A percentile compares a stretch with the other conserved stretches of the same genome.
Evolutionary conservation across 306 rosid species (phyloP).

Genomic region (Cucumis melo): DNA sequence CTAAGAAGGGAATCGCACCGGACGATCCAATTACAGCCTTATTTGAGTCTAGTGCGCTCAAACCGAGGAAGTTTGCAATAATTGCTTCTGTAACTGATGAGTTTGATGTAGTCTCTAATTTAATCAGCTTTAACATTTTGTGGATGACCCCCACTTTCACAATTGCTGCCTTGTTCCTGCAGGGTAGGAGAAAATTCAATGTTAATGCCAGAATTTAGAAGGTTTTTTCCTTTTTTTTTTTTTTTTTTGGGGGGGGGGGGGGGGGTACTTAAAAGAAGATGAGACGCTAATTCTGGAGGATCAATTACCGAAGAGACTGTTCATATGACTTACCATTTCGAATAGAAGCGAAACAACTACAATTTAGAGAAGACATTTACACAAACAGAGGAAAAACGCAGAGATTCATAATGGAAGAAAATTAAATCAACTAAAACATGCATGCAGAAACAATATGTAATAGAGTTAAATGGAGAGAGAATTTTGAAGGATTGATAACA

Average conservation of each 20-base stretch:
- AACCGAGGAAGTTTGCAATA: slow-evolving; percentile 83
- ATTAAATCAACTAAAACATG: background rate
- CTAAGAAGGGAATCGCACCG: slow-evolving; percentile 74
- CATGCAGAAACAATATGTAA: background rate
- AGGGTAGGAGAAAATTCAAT: background rate
- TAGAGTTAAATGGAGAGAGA: background rate
- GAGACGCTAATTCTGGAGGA: background rate
- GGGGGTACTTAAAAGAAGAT: background rate
- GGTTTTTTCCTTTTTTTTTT: too few relatives aligned
- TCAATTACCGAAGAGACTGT: background rate
- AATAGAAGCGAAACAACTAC: background rate
- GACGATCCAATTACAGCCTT: slow-evolving; percentile 88
- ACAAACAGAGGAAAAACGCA: background rate
- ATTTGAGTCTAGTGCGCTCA: slow-evolving; percentile 85
- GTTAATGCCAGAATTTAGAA: background rate
- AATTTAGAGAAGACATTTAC: background rate
- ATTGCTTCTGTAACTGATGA: slow-evolving; percentile 65
- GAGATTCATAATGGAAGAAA: background rate
- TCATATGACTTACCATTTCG: background rate
- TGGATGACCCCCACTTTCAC: slow-evolving; percentile 84
- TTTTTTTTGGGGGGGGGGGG: too few relatives aligned
- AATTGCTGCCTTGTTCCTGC: slow-evolving; percentile 87
- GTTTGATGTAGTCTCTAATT: slow-evolving; percentile 29
- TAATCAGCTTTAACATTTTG: slow-evolving; percentile 75
- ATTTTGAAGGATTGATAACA: background rate